Conservation (phyloP, 257 asterid genomes). For the Salvia hispanica region DNA sequence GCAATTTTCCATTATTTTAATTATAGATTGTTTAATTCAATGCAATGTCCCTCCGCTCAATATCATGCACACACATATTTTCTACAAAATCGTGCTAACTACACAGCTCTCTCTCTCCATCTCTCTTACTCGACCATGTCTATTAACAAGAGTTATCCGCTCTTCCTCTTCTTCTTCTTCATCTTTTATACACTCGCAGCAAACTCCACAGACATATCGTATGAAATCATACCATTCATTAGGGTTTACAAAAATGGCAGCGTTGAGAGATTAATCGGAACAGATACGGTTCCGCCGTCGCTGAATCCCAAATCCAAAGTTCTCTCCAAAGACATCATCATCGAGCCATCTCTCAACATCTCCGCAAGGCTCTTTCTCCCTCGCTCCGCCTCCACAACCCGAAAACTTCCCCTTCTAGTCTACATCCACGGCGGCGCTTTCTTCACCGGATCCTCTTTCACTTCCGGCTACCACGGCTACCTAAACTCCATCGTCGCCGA, state of each 20-base stretch:
- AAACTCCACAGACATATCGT: conserved; percentile 31
- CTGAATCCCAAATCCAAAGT: conserved; percentile 39
- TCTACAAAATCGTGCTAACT: too few relatives aligned
- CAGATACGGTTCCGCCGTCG: conserved; percentile 37
- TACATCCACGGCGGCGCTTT: conserved; percentile 75
- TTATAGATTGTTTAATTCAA: too few relatives aligned
- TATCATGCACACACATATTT: too few relatives aligned
- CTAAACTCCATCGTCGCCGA: conserved; percentile 41
- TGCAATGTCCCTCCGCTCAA: too few relatives aligned
- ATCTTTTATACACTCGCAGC: not conserved
- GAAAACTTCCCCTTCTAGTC: conserved; percentile 51
- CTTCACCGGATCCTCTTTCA: conserved; percentile 45
- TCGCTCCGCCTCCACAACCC: conserved; percentile 1
- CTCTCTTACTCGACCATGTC: not conserved
- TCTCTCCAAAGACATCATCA: conserved; percentile 46
- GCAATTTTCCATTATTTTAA: too few relatives aligned
- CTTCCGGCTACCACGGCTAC: conserved; percentile 38
- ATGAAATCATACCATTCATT: conserved; percentile 34
- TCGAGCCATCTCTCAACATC: conserved; percentile 30
- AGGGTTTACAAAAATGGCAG: conserved; percentile 47
- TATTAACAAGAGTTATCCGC: too few relatives aligned
- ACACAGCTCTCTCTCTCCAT: too few relatives aligned
- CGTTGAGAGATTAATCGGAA: conserved; percentile 41
- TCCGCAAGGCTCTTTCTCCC: conserved; percentile 51
- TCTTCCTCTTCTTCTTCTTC: not conserved